phyloP scores from a whole-genome alignment of 495 filamentous ascomycete species.

The Aspergillus funiculosus region DNA sequence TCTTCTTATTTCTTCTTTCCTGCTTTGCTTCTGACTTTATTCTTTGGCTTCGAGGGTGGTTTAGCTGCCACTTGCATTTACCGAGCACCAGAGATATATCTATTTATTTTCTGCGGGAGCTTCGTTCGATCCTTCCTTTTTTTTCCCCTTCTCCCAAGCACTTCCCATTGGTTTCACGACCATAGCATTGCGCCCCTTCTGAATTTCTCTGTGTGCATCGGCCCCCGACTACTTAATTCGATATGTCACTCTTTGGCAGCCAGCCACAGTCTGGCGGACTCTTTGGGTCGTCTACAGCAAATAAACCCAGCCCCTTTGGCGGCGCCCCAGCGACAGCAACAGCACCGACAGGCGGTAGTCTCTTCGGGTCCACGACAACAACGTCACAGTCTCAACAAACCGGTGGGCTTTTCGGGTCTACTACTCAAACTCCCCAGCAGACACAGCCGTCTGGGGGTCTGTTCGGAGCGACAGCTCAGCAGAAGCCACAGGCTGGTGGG shows the following conservation, averaged over 20 bases:
- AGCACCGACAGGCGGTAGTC: conserved; percentile 19
- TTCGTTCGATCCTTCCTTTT: too few relatives aligned
- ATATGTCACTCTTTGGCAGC: conserved; percentile 2
- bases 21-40: too few relatives aligned
- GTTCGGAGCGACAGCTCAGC: conserved; percentile 32
- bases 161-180: too few relatives aligned
- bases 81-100: too few relatives aligned
- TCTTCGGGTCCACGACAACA: conserved; percentile 19
- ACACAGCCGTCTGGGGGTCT: conserved; percentile 29
- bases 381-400: conserved; percentile 25
- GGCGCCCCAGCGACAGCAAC: conserved; percentile 18
- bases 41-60: too few relatives aligned
- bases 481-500: conserved; percentile 29
- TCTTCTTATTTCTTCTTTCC: too few relatives aligned
- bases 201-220: too few relatives aligned
- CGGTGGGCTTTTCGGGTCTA: conserved; percentile 36
- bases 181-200: too few relatives aligned
- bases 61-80: too few relatives aligned
- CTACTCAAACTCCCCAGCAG: conserved; percentile 18
- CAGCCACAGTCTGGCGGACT: conserved; percentile 13
- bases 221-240: too few relatives aligned
- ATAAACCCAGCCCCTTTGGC: conserved; percentile 35
- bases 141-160: too few relatives aligned
- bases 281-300: conserved; percentile 17
- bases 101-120: too few relatives aligned